Percentiles rank a stretch among this genome's conserved stretches.
Conservation (phyloP, 2,329 filamentous ascomycete genomes). For the Fusarium buharicum region DNA sequence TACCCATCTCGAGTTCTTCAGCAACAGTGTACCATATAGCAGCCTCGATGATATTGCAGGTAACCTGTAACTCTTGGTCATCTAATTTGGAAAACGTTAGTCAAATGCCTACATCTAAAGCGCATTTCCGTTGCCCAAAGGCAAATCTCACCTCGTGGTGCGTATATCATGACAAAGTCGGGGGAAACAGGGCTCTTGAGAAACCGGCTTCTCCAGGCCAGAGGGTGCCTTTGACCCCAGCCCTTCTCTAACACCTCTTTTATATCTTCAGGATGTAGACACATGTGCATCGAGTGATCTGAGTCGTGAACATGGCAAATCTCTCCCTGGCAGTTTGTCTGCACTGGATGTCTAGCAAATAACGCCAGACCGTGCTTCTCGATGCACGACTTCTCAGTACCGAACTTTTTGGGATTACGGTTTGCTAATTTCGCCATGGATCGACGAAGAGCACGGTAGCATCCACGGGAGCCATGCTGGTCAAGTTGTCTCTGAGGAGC, state of each 20-base stretch:
- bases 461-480: slow-evolving; percentile 66
- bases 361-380: slow-evolving; percentile 85
- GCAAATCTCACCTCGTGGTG: slow-evolving; percentile 66
- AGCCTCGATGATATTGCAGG: slow-evolving; percentile 77
- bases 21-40: slow-evolving; percentile 74
- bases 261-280: slow-evolving; percentile 81
- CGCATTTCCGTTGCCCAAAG: slow-evolving; percentile 8
- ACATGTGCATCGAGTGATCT: slow-evolving; percentile 82
- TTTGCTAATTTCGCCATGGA: slow-evolving; percentile 64
- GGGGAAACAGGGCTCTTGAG: slow-evolving; percentile 72
- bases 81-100: slow-evolving; percentile 50
- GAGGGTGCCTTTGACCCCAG: slow-evolving; percentile 79
- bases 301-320: slow-evolving; percentile 82
- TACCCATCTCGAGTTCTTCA: slow-evolving; percentile 55
- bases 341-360: slow-evolving; percentile 73
- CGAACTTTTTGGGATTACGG: slow-evolving; percentile 59
- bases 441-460: slow-evolving; percentile 65
- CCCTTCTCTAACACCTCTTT: slow-evolving; percentile 76
- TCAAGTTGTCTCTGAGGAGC: slow-evolving; percentile 83
- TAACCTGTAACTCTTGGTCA: slow-evolving; percentile 72
- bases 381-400: slow-evolving; percentile 76
- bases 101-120: neutral
- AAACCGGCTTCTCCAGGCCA: slow-evolving; percentile 74
- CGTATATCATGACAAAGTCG: slow-evolving; percentile 85
- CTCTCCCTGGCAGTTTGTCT: slow-evolving; percentile 80